phyloP scores from a whole-genome alignment of 768 basidiomycete species.

The Tricholoma flavovirens region DNA sequence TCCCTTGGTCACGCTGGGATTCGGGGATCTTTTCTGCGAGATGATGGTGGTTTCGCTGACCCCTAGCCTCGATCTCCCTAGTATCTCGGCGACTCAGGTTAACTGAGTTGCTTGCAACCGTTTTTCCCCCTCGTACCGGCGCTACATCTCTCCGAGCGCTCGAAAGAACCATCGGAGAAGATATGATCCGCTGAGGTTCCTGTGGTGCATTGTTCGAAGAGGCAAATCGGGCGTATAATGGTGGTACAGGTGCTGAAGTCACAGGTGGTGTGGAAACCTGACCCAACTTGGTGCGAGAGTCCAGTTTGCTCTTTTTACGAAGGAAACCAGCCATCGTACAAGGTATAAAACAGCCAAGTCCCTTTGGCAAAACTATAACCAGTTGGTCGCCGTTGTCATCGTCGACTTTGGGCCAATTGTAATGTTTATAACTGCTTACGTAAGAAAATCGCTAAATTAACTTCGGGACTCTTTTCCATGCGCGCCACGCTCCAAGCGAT shows the following conservation, averaged over 20 bases:
- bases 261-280: conserved; percentile 8
- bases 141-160: conserved; percentile 20
- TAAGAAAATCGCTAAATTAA: not conserved
- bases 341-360: not conserved
- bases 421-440: not conserved
- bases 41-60: not conserved
- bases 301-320: conserved; percentile 43
- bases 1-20: not conserved
- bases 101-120: conserved; percentile 5
- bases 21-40: conserved; percentile 1
- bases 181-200: conserved; percentile 26
- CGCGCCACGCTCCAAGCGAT: too few relatives aligned
- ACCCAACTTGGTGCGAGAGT: conserved; percentile 15
- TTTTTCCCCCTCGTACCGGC: conserved; percentile 6
- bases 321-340: conserved; percentile 49
- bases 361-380: not conserved
- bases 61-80: conserved; percentile 8
- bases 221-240: conserved; percentile 38
- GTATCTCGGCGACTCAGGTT: conserved; percentile 7
- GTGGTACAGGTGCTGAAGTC: conserved; percentile 23
- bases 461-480: too few relatives aligned
- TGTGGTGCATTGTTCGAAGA: conserved; percentile 15
- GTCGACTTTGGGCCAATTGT: not conserved
- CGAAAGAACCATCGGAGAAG: conserved; percentile 33
- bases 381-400: not conserved